Conservation (phyloP, 805 yeast species). For the Candida tallmaniae region DNA sequence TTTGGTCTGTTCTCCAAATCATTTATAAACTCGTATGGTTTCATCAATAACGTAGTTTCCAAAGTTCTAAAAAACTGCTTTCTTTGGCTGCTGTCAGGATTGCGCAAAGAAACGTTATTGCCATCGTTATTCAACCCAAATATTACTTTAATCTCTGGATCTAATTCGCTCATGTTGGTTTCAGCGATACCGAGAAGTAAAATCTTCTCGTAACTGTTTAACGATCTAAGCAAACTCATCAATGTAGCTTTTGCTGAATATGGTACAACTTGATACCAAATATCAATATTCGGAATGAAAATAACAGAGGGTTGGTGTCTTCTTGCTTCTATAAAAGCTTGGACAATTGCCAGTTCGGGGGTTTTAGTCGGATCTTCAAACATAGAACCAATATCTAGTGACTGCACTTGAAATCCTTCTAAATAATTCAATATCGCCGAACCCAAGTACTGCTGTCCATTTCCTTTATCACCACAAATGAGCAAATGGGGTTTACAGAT, state of each 20-base stretch:
- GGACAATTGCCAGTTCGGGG: conserved; percentile 80
- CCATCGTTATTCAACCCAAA: conserved; percentile 51
- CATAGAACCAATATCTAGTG: conserved; percentile 73
- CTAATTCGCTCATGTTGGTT: conserved; percentile 33
- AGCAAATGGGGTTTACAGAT: conserved; percentile 78
- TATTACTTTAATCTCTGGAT: conserved; percentile 44
- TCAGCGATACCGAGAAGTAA: conserved; percentile 73
- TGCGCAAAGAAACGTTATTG: conserved; percentile 41
- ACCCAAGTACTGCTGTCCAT: conserved; percentile 83
- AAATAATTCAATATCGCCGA: conserved; percentile 75
- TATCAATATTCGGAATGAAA: conserved; percentile 76
- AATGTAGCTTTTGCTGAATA: conserved; percentile 69
- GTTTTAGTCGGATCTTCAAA: conserved; percentile 76
- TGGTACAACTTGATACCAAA: conserved; percentile 67
- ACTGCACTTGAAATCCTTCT: conserved; percentile 88
- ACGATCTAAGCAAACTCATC: conserved; percentile 59
- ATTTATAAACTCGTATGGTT: conserved; percentile 65
- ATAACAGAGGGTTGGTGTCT: conserved; percentile 86
- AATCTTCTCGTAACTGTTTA: conserved; percentile 69
- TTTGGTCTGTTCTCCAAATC: conserved; percentile 57
- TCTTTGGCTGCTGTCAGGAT: conserved; percentile 48
- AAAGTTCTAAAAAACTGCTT: conserved; percentile 51
- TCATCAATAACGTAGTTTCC: conserved; percentile 52
- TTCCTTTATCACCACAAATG: conserved; percentile 68
- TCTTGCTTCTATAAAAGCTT: conserved; percentile 79